These are phyloP conservation scores for Leccinum cinnamomeum DNA, from an alignment of 1,284 basidiomycete genomes.

Conservation along the genomic window DNA sequence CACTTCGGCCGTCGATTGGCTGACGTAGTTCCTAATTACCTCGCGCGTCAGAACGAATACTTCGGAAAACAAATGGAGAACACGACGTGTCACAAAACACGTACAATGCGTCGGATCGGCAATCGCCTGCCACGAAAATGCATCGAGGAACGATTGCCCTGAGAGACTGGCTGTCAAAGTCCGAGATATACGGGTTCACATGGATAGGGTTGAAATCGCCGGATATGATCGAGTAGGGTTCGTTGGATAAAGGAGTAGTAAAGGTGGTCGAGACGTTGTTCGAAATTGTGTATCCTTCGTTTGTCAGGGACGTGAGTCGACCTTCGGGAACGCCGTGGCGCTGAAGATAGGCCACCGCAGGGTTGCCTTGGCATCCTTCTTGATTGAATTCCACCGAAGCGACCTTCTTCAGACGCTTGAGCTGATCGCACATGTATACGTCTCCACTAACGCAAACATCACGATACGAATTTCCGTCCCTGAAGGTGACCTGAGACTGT, in stretches of 20 bases:
- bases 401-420: constrained; percentile 86
- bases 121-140: too few relatives aligned
- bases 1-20: constrained; percentile 40
- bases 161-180: constrained; percentile 52
- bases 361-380: constrained; percentile 89
- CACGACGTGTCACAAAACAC: too few relatives aligned
- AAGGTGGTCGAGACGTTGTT: constrained; percentile 61
- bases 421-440: constrained; percentile 82
- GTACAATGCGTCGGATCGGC: too few relatives aligned
- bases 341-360: constrained; percentile 90
- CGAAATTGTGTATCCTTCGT: constrained; percentile 83
- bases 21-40: constrained; percentile 49
- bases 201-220: constrained; percentile 99
- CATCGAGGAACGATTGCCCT: too few relatives aligned
- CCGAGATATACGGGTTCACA: constrained; percentile 97
- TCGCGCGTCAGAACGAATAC: background rate
- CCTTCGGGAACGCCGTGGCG: constrained; percentile 85
- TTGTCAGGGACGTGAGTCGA: constrained; percentile 74
- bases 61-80: background rate
- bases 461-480: constrained; percentile 84
- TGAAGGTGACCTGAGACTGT: constrained; percentile 85
- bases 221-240: constrained; percentile 94
- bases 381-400: constrained; percentile 86
- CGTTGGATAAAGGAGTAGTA: constrained; percentile 83
- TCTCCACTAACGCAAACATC: constrained; percentile 83